Conservation (phyloP, 2,329 filamentous ascomycete species). For the Ophiosphaerella herpotricha region DNA sequence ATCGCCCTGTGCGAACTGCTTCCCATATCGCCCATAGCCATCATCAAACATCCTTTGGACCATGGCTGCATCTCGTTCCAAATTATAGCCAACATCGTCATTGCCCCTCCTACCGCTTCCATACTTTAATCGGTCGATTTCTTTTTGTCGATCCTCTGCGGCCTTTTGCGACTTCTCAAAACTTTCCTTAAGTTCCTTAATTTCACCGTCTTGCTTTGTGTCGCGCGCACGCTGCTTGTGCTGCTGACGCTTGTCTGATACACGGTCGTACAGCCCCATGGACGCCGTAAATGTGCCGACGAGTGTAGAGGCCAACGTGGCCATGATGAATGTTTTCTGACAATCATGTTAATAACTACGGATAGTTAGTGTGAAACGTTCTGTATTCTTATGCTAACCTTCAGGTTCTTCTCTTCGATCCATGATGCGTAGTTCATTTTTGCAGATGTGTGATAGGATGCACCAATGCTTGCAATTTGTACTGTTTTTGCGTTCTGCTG, state of each 20-base stretch:
- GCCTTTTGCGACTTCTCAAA: conserved; percentile 37
- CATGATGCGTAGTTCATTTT: conserved; percentile 52
- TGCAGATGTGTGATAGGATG: conserved; percentile 8
- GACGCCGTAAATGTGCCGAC: conserved; percentile 52
- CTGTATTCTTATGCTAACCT: conserved; percentile 27
- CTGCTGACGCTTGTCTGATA: conserved; percentile 43
- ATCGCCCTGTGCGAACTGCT: conserved; percentile 46
- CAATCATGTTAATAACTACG: neutral
- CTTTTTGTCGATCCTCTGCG: conserved; percentile 29
- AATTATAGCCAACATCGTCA: conserved; percentile 40
- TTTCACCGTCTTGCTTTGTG: conserved; percentile 39
- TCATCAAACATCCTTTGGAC: conserved; percentile 46
- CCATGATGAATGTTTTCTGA: conserved; percentile 53
- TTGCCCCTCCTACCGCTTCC: conserved; percentile 14
- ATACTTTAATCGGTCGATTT: conserved; percentile 25
- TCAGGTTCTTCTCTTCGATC: conserved; percentile 53
- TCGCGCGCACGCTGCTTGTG: conserved; percentile 47
- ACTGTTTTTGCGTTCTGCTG: neutral
- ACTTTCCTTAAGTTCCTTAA: conserved; percentile 37
- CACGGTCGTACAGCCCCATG: conserved; percentile 50
- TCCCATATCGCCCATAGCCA: conserved; percentile 42
- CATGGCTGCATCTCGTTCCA: conserved; percentile 39
- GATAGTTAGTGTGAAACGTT: neutral
- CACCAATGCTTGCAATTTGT: conserved; percentile 3
- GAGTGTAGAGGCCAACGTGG: conserved; percentile 51